These are phyloP conservation scores for Crotalaria pallida DNA, from an alignment of 306 rosid species.

Conservation along the genomic window DNA sequence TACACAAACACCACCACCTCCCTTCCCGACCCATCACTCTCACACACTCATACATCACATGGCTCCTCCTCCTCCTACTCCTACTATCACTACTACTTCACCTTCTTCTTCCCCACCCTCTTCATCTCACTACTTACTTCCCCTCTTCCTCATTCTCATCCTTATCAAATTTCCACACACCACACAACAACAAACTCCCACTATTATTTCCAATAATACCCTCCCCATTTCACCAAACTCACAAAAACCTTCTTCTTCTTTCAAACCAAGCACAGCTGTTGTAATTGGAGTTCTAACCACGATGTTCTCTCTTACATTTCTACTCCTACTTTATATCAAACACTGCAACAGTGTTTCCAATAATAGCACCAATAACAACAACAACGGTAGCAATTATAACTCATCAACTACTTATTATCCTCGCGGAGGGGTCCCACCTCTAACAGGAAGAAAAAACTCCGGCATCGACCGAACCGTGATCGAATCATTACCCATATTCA, in stretches of 20 bases:
- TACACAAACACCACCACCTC: neutral
- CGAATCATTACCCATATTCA: conserved; percentile 74
- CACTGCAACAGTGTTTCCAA: conserved; percentile 39
- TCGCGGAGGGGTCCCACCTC: neutral
- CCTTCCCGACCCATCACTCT: neutral
- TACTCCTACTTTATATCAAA: conserved; percentile 73
- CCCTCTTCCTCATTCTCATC: neutral
- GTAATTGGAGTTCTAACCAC: conserved; percentile 46
- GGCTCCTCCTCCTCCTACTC: too few relatives aligned
- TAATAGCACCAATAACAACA: too few relatives aligned
- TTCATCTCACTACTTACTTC: neutral
- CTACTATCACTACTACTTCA: too few relatives aligned
- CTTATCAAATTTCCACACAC: neutral
- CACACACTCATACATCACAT: conserved; percentile 30
- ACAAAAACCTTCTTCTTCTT: conserved; percentile 25
- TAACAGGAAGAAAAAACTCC: conserved; percentile 52
- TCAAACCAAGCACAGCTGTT: conserved; percentile 55
- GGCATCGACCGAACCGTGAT: conserved; percentile 67
- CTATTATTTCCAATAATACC: neutral
- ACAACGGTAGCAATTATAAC: too few relatives aligned
- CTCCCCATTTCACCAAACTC: too few relatives aligned
- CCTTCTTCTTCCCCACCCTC: neutral
- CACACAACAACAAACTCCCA: neutral
- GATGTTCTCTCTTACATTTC: conserved; percentile 55
- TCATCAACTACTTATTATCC: neutral